phyloP scores from a whole-genome alignment of 2,329 filamentous ascomycete genomes.

The Alternaria triticina region DNA sequence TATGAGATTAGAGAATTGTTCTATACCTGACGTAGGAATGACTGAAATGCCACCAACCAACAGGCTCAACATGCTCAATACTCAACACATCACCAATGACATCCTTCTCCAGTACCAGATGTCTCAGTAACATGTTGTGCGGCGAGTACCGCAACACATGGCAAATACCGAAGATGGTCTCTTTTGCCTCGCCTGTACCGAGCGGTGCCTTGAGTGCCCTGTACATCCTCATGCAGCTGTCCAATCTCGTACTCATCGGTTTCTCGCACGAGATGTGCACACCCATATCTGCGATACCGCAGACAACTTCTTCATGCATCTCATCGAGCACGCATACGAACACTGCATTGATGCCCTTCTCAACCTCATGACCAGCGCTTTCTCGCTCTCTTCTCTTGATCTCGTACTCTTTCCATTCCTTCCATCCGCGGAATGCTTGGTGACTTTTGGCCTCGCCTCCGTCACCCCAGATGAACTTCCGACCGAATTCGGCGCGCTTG shows the following conservation, averaged over 20 bases:
- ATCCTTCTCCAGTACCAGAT: constrained; percentile 75
- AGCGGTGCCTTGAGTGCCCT: constrained; percentile 54
- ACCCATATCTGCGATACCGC: constrained; percentile 70
- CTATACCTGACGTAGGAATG: constrained; percentile 64
- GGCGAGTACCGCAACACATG: constrained; percentile 94
- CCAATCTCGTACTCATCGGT: constrained; percentile 79
- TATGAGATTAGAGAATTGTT: not conserved
- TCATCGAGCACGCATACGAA: constrained; percentile 85
- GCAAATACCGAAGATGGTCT: constrained; percentile 80
- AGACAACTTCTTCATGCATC: constrained; percentile 81
- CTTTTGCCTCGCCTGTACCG: not conserved
- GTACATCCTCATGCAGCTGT: constrained; percentile 80
- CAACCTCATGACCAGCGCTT: constrained; percentile 17
- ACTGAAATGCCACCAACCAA: constrained; percentile 94
- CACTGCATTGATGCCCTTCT: constrained; percentile 59
- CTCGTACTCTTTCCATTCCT: constrained; percentile 78
- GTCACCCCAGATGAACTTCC: constrained; percentile 73
- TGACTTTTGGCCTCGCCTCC: constrained; percentile 58
- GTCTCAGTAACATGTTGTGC: constrained; percentile 84
- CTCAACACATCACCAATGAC: constrained; percentile 85
- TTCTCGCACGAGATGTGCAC: constrained; percentile 96
- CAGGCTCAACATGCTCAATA: constrained; percentile 89
- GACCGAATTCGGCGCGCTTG: constrained; percentile 75
- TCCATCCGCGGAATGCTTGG: constrained; percentile 76
- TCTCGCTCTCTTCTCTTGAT: constrained; percentile 61